These are phyloP conservation scores for Ustilago tritici DNA, from an alignment of 1,284 basidiomycete genomes.

Conservation along the genomic window DNA sequence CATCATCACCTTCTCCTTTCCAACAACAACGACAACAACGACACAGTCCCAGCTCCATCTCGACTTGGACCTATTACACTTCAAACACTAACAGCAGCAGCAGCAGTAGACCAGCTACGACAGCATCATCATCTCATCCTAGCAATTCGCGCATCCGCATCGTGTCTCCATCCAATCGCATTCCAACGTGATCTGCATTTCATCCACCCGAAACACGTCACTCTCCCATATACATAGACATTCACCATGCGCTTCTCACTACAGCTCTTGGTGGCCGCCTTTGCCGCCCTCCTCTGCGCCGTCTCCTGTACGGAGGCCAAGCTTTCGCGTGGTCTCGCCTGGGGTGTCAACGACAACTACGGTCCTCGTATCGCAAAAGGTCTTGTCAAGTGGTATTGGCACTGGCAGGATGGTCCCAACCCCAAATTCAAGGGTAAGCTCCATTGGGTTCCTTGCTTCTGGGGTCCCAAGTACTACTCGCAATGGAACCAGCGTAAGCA, in stretches of 20 bases:
- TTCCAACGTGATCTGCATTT: conserved; percentile 31
- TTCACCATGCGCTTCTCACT: conserved; percentile 45
- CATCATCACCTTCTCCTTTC: conserved; percentile 4
- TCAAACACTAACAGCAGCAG: neutral
- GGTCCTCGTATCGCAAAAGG: conserved; percentile 55
- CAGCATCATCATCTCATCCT: conserved; percentile 30
- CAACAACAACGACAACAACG: neutral
- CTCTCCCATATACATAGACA: conserved; percentile 6
- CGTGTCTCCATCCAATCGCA: conserved; percentile 4
- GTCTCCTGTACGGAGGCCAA: conserved; percentile 36
- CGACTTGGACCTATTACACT: conserved; percentile 1
- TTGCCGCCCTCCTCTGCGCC: conserved; percentile 41
- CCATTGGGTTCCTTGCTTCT: conserved; percentile 64
- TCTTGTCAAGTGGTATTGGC: conserved; percentile 62
- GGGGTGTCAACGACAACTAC: conserved; percentile 61
- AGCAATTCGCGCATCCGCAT: conserved; percentile 35
- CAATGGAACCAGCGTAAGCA: conserved; percentile 60
- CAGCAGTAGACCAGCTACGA: conserved; percentile 30
- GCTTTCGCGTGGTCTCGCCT: conserved; percentile 56
- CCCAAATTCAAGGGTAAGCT: conserved; percentile 38
- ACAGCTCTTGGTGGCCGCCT: conserved; percentile 36
- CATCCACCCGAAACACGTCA: conserved; percentile 1
- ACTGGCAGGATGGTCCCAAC: conserved; percentile 64
- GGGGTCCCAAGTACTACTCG: conserved; percentile 58
- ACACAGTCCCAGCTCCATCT: neutral